These are phyloP conservation scores for Schizochytrium sp. DNA, from an alignment of 108 stramenopile genomes.

Conservation along the genomic window DNA sequence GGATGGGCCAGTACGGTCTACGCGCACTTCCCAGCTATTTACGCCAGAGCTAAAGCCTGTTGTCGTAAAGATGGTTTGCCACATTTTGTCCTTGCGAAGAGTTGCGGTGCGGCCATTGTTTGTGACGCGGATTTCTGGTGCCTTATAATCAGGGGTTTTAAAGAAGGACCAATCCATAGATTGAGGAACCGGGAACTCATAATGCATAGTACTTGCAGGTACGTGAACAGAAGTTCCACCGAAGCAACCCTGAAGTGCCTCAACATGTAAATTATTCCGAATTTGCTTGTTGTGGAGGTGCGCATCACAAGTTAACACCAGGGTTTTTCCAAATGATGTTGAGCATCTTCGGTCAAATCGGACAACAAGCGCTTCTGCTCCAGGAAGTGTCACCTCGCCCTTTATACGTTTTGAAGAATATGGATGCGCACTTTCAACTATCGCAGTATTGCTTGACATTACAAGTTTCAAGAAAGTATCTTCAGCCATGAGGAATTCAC, in stretches of 20 bases:
- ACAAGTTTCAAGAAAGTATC: conserved; percentile 56
- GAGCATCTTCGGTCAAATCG: conserved; percentile 55
- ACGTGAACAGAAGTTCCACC: conserved; percentile 28
- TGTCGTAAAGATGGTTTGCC: conserved; percentile 53
- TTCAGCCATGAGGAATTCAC: conserved; percentile 55
- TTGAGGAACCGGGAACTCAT: conserved; percentile 52
- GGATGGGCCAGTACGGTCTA: conserved; percentile 57
- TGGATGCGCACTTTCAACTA: conserved; percentile 16
- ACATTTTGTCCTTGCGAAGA: conserved; percentile 33
- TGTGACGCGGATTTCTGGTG: conserved; percentile 47
- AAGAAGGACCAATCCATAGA: conserved; percentile 47
- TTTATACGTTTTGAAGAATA: conserved; percentile 42
- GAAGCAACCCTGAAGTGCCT: conserved; percentile 57
- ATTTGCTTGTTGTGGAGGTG: background rate
- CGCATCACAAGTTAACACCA: conserved; percentile 18
- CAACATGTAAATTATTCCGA: background rate
- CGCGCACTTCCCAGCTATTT: conserved; percentile 46
- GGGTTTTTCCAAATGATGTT: conserved; percentile 51
- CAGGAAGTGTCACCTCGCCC: conserved; percentile 59
- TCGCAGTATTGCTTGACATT: conserved; percentile 44
- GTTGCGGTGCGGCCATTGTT: conserved; percentile 23
- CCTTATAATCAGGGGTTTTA: conserved; percentile 38
- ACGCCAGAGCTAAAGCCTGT: conserved; percentile 55
- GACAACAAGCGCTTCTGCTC: conserved; percentile 56
- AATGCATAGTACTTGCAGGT: conserved; percentile 47